Evolutionary conservation across 73 alveolate species (phyloP).

Genomic region (Uronychia binucleata): DNA sequence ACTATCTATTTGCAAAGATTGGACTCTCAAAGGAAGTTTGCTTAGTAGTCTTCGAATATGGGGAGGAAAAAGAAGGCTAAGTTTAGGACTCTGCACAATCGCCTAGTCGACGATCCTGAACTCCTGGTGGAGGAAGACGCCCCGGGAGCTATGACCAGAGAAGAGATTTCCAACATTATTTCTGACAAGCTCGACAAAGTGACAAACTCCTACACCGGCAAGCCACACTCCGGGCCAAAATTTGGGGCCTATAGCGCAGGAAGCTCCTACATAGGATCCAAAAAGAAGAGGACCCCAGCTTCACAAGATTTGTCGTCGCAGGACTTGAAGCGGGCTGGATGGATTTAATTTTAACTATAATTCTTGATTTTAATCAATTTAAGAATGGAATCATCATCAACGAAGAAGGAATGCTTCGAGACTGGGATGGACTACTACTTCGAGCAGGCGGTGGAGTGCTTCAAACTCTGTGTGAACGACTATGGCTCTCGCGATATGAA

Average conservation of each 20-base stretch:
- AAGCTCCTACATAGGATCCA: neutral
- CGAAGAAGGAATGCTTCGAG: too few relatives aligned
- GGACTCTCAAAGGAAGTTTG: conserved; percentile 14
- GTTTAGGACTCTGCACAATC: conserved; percentile 22
- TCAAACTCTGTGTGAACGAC: neutral
- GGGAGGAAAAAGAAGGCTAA: conserved; percentile 3
- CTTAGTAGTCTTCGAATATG: neutral
- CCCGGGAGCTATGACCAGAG: conserved; percentile 1
- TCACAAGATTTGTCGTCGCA: too few relatives aligned
- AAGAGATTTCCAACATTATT: conserved; percentile 26
- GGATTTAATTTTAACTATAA: too few relatives aligned
- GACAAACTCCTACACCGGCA: neutral
- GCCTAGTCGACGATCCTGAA: conserved; percentile 56
- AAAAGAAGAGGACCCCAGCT: neutral
- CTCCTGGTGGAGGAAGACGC: conserved; percentile 34
- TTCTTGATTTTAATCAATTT: too few relatives aligned
- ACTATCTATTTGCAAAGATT: conserved; percentile 47
- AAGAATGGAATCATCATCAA: too few relatives aligned
- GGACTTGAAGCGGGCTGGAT: too few relatives aligned
- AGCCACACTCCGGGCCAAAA: neutral
- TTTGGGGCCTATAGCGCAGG: neutral
- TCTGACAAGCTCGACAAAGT: conserved; percentile 37
- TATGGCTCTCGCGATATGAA: neutral
- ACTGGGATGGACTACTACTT: neutral
- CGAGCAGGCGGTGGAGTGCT: neutral